phyloP scores from a whole-genome alignment of 805 yeast genomes.

The Clavispora phyllophila region DNA sequence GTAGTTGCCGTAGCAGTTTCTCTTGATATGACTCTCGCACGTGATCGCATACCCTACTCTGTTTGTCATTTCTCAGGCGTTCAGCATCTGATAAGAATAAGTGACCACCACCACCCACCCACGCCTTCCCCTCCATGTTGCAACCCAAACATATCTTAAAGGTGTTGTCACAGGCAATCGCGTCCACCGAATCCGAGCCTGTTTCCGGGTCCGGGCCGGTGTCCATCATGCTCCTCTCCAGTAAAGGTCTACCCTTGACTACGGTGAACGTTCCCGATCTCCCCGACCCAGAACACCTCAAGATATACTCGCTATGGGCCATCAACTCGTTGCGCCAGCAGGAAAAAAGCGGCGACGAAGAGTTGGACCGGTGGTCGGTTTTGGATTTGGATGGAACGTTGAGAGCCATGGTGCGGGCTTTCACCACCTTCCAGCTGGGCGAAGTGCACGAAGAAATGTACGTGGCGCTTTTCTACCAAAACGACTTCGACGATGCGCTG shows the following conservation, averaged over 20 bases:
- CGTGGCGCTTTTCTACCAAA: slow-evolving; percentile 29
- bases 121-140: slow-evolving; percentile 22
- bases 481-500: slow-evolving; percentile 22
- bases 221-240: slow-evolving; percentile 31
- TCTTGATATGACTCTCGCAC: too few relatives aligned
- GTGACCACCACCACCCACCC: neutral
- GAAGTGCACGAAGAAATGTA: slow-evolving; percentile 15
- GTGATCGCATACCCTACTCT: too few relatives aligned
- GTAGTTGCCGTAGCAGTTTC: too few relatives aligned
- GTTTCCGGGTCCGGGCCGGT: slow-evolving; percentile 17
- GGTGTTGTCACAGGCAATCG: slow-evolving; percentile 29
- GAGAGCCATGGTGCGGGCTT: slow-evolving; percentile 23
- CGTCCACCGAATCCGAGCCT: slow-evolving; percentile 8
- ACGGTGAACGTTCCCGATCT: slow-evolving; percentile 25
- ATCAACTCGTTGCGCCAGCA: slow-evolving; percentile 22
- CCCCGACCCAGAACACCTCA: slow-evolving; percentile 24
- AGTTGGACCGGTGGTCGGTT: slow-evolving; percentile 23
- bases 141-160: slow-evolving; percentile 35
- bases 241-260: slow-evolving; percentile 35
- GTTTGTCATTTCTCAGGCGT: too few relatives aligned
- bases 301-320: slow-evolving; percentile 32
- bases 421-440: slow-evolving; percentile 10
- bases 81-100: neutral
- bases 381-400: slow-evolving; percentile 26
- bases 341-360: slow-evolving; percentile 8